Evolutionary conservation across 352 stramenopile species (phyloP).

Genomic region (Globisporangium radiosum): DNA sequence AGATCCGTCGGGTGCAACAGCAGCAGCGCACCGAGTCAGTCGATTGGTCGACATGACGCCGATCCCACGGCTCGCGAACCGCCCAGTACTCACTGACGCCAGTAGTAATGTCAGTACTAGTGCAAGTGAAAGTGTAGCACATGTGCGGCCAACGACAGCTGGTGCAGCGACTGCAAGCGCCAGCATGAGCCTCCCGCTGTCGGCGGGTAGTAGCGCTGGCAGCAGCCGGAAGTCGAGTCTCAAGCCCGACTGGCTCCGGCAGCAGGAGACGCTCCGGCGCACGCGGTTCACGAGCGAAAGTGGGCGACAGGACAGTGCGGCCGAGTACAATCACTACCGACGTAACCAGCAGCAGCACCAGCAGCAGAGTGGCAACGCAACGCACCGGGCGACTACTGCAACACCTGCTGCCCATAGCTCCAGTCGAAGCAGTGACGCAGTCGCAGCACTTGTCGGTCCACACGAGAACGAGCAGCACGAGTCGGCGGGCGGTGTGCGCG

Average conservation of each 20-base stretch:
- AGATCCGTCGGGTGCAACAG: slow-evolving; percentile 5
- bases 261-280: slow-evolving; percentile 47
- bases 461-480: slow-evolving; percentile 25
- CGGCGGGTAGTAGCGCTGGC: neutral
- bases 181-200: slow-evolving; percentile 8
- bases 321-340: slow-evolving; percentile 43
- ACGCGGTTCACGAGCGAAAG: slow-evolving; percentile 53
- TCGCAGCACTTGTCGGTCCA: neutral
- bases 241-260: slow-evolving; percentile 68
- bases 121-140: too few species aligned
- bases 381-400: too few species aligned
- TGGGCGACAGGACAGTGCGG: slow-evolving; percentile 29
- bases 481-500: slow-evolving; percentile 30
- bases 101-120: too few species aligned
- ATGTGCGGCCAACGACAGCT: too few species aligned
- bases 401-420: too few species aligned
- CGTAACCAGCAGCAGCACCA: slow-evolving; percentile 9
- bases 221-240: slow-evolving; percentile 24
- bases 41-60: slow-evolving; percentile 18
- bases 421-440: neutral
- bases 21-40: slow-evolving; percentile 5
- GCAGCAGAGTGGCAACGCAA: neutral
- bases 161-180: slow-evolving; percentile 3
- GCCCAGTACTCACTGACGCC: slow-evolving; percentile 5
- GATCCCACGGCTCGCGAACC: slow-evolving; percentile 19